Percentiles rank a stretch among this genome's conserved stretches.
Conservation (phyloP, 305 asterid genomes). For the Fraxinus angustifolia region DNA sequence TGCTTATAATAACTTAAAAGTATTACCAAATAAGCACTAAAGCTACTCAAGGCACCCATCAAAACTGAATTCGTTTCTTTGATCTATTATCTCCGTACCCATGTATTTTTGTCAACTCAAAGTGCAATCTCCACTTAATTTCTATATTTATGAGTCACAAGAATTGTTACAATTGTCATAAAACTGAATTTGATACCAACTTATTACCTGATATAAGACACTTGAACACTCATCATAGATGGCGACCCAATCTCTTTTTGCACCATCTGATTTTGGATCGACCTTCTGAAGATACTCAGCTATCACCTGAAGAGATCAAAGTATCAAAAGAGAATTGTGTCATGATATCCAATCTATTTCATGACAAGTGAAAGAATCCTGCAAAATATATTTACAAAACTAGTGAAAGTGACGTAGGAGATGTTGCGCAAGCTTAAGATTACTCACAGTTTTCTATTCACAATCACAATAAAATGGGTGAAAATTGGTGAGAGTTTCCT, state of each 20-base stretch:
- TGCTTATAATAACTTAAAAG: neutral
- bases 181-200: neutral
- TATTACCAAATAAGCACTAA: neutral
- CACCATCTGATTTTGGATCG: conserved; percentile 98
- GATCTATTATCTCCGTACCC: neutral
- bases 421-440: neutral
- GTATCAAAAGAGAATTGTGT: neutral
- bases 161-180: neutral
- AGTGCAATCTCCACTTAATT: neutral
- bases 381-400: neutral
- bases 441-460: neutral
- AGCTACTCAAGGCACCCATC: neutral
- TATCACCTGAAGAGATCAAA: conserved; percentile 59
- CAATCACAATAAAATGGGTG: neutral
- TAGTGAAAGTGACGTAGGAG: conserved; percentile 1
- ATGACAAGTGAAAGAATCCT: neutral
- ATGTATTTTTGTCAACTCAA: neutral
- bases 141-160: neutral
- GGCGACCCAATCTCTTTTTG: conserved; percentile 98
- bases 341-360: conserved; percentile 3
- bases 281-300: conserved; percentile 97
- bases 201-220: conserved; percentile 75
- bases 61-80: neutral
- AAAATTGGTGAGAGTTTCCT: neutral
- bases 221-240: conserved; percentile 92